Percentiles rank a stretch among this genome's conserved stretches.
phyloP scores from a whole-genome alignment of 352 stramenopile genomes.

The Pythium rhizo-oryzae region DNA sequence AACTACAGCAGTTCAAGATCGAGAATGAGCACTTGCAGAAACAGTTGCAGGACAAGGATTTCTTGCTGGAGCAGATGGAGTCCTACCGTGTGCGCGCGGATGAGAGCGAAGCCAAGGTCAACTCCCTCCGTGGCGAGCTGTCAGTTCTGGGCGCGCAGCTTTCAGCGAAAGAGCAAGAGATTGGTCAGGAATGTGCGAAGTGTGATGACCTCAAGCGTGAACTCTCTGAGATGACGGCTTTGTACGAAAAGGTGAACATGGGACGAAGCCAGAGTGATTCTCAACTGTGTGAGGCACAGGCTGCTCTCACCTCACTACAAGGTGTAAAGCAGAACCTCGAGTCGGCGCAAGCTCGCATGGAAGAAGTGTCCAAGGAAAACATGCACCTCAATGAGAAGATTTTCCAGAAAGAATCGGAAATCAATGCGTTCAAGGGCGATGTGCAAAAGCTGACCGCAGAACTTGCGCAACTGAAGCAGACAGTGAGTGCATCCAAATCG shows the following conservation, averaged over 20 bases:
- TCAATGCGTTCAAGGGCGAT: slow-evolving; percentile 45
- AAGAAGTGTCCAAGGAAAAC: slow-evolving; percentile 57
- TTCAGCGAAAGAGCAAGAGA: slow-evolving; percentile 38
- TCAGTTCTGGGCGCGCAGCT: slow-evolving; percentile 38
- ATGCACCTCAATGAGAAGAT: slow-evolving; percentile 59
- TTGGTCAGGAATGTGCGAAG: slow-evolving; percentile 35
- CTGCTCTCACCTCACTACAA: slow-evolving; percentile 42
- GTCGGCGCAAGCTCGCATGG: slow-evolving; percentile 38
- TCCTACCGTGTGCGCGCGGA: slow-evolving; percentile 46
- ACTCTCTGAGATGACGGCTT: slow-evolving; percentile 45
- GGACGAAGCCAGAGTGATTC: slow-evolving; percentile 55
- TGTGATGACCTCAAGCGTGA: slow-evolving; percentile 50
- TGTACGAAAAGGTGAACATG: slow-evolving; percentile 71
- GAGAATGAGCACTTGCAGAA: slow-evolving; percentile 77
- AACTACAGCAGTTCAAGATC: slow-evolving; percentile 73
- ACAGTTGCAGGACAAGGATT: slow-evolving; percentile 65
- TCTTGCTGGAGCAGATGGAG: slow-evolving; percentile 63
- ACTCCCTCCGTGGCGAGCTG: slow-evolving; percentile 38
- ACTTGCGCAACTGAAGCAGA: slow-evolving; percentile 40
- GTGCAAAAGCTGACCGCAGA: slow-evolving; percentile 50
- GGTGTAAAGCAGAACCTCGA: slow-evolving; percentile 45
- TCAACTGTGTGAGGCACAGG: slow-evolving; percentile 60
- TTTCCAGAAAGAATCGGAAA: slow-evolving; percentile 54
- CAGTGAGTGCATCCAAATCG: slow-evolving; percentile 43
- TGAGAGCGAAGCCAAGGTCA: slow-evolving; percentile 47